Percentiles rank a stretch among this genome's conserved stretches.
Conservation (phyloP, 495 filamentous ascomycete genomes). For the Ramalina intermedia region DNA sequence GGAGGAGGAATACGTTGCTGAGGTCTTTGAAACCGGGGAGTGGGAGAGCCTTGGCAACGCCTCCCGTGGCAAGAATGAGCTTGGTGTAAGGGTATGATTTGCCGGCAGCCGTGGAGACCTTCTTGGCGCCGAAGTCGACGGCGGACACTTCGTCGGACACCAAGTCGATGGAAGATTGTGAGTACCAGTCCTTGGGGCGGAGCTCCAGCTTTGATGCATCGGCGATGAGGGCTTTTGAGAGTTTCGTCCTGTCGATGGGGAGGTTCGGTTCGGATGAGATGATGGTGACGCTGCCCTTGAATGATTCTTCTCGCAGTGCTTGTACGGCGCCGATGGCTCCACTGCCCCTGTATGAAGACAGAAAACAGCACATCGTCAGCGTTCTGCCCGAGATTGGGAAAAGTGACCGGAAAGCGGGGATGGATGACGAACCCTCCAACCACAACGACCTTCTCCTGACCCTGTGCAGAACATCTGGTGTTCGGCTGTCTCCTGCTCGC, state of each 20-base stretch:
- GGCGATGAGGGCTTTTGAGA: conserved; percentile 86
- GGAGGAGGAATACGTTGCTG: conserved; percentile 71
- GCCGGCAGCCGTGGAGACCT: conserved; percentile 56
- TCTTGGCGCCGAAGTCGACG: conserved; percentile 62
- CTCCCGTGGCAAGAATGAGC: conserved; percentile 79
- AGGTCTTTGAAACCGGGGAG: conserved; percentile 76
- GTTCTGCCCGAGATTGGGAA: conserved; percentile 4
- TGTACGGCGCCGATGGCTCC: conserved; percentile 70
- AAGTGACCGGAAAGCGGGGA: conserved; percentile 4
- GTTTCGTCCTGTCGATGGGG: conserved; percentile 86
- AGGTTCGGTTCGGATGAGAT: conserved; percentile 72
- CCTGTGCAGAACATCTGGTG: conserved; percentile 51
- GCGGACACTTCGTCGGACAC: conserved; percentile 59
- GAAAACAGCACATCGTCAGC: too few species aligned
- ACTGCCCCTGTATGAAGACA: conserved; percentile 41
- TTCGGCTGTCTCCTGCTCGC: conserved; percentile 54
- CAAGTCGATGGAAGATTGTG: conserved; percentile 55
- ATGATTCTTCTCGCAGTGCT: conserved; percentile 66
- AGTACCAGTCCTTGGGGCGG: conserved; percentile 63
- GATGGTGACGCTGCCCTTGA: conserved; percentile 65
- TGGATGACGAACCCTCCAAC: conserved; percentile 54
- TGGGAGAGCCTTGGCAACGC: conserved; percentile 61
- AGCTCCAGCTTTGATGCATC: conserved; percentile 64
- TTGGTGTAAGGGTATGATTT: conserved; percentile 66
- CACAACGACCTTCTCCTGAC: conserved; percentile 60